Evolutionary conservation across 2,329 filamentous ascomycete genomes (phyloP).

Genomic region (Arthrocladium fulminans): DNA sequence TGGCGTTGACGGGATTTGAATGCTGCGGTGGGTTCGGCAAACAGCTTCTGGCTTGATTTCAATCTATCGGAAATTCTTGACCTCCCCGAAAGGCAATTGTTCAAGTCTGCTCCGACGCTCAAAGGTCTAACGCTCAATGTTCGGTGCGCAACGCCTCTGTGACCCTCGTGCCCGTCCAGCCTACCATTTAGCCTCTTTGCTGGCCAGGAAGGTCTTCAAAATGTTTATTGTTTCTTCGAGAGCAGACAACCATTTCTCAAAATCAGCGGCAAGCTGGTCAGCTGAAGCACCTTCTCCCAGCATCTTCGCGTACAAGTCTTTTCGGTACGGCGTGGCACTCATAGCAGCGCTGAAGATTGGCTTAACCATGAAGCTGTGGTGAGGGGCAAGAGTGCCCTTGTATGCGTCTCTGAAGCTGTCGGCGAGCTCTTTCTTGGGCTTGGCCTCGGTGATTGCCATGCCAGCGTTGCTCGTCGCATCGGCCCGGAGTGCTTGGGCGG

Average conservation of each 20-base stretch:
- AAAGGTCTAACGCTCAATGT: neutral
- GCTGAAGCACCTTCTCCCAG: conserved; percentile 28
- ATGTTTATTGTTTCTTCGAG: conserved; percentile 73
- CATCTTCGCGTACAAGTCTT: conserved; percentile 86
- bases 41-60: no score
- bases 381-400: conserved; percentile 74
- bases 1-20: neutral
- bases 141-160: neutral
- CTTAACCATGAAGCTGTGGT: conserved; percentile 85
- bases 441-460: conserved; percentile 12
- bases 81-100: no score
- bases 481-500: conserved; percentile 65
- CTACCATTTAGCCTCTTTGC: conserved; percentile 44
- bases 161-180: neutral
- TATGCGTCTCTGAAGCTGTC: conserved; percentile 83
- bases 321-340: conserved; percentile 84
- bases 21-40: no score
- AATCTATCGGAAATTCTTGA: no score
- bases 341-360: conserved; percentile 89
- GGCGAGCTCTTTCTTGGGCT: conserved; percentile 49
- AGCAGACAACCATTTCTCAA: conserved; percentile 63
- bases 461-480: conserved; percentile 33
- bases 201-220: conserved; percentile 55
- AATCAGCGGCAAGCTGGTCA: conserved; percentile 33
- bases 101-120: neutral